These are phyloP conservation scores for Purpureocillium lavendulum DNA, from an alignment of 2,329 filamentous ascomycete species.

Conservation along the genomic window DNA sequence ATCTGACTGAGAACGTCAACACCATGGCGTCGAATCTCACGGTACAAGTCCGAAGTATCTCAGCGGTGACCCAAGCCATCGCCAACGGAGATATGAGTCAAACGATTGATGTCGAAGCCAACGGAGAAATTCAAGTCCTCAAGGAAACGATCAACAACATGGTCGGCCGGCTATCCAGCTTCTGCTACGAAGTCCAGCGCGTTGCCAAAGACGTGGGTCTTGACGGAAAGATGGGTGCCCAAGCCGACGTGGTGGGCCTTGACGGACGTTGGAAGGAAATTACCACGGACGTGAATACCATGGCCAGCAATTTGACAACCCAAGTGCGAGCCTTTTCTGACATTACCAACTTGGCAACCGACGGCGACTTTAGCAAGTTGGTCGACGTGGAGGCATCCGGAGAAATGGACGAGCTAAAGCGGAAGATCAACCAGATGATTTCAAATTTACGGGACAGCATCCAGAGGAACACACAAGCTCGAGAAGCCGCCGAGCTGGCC, in stretches of 20 bases:
- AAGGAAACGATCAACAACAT: slow-evolving; percentile 99
- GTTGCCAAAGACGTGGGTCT: slow-evolving; percentile 95
- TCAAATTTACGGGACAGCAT: slow-evolving; percentile 92
- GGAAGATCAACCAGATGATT: slow-evolving; percentile 99
- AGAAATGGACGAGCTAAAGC: slow-evolving; percentile 97
- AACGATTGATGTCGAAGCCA: slow-evolving; percentile 89
- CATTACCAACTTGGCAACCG: slow-evolving; percentile 91
- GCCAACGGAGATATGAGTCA: slow-evolving; percentile 92
- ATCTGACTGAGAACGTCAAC: slow-evolving; percentile 85
- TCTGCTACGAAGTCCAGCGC: slow-evolving; percentile 90
- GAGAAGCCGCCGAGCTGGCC: slow-evolving; percentile 89
- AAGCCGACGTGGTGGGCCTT: slow-evolving; percentile 87
- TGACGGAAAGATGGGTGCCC: slow-evolving; percentile 95
- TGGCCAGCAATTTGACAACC: slow-evolving; percentile 72
- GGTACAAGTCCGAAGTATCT: slow-evolving; percentile 79
- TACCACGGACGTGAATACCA: slow-evolving; percentile 91
- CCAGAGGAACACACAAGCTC: slow-evolving; percentile 88
- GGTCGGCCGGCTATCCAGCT: slow-evolving; percentile 90
- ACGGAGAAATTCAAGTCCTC: slow-evolving; percentile 85
- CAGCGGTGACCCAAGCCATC: slow-evolving; percentile 88
- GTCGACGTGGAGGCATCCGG: slow-evolving; percentile 95
- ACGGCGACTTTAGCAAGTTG: slow-evolving; percentile 92
- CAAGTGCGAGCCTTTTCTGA: slow-evolving; percentile 96
- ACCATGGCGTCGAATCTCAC: slow-evolving; percentile 63
- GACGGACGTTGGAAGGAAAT: slow-evolving; percentile 97